phyloP scores from a whole-genome alignment of 1,139 yeast genomes.

The Nematodospora anomalae region DNA sequence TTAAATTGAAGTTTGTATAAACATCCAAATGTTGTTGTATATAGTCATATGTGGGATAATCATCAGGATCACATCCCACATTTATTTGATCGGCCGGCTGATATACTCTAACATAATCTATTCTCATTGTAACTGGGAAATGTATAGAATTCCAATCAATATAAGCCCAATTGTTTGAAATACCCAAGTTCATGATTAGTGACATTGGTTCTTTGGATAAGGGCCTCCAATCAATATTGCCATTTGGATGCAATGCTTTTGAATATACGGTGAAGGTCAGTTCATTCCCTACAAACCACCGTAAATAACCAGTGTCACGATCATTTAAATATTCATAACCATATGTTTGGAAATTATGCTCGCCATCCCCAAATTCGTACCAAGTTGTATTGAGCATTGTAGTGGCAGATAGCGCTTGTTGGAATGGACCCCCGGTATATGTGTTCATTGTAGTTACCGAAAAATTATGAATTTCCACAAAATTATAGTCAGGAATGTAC shows the following conservation, averaged over 20 bases:
- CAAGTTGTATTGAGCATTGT: slow-evolving; percentile 70
- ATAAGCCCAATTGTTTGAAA: slow-evolving; percentile 80
- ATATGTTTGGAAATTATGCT: slow-evolving; percentile 60
- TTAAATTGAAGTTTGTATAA: slow-evolving; percentile 61
- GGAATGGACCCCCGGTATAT: slow-evolving; percentile 82
- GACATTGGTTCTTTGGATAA: slow-evolving; percentile 90
- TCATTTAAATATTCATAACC: slow-evolving; percentile 80
- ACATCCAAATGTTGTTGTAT: slow-evolving; percentile 63
- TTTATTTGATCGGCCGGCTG: slow-evolving; percentile 58
- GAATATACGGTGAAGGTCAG: slow-evolving; percentile 66
- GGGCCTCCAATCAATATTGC: slow-evolving; percentile 75
- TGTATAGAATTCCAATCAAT: slow-evolving; percentile 73
- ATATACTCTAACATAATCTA: slow-evolving; percentile 78
- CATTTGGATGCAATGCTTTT: slow-evolving; percentile 73
- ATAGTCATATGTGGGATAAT: slow-evolving; percentile 72
- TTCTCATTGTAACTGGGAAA: slow-evolving; percentile 67
- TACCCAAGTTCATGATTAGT: slow-evolving; percentile 71
- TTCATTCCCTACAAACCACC: slow-evolving; percentile 77
- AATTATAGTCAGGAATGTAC: slow-evolving; percentile 81
- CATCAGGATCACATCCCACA: slow-evolving; percentile 74
- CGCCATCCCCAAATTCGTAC: slow-evolving; percentile 61
- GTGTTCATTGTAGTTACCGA: slow-evolving; percentile 69
- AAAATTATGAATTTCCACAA: slow-evolving; percentile 59
- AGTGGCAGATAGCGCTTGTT: slow-evolving; percentile 79
- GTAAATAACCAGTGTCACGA: slow-evolving; percentile 63